Base-by-base conservation (phyloP, 2,329 filamentous ascomycete species). In the Aspergillus aculeatinus region DNA sequence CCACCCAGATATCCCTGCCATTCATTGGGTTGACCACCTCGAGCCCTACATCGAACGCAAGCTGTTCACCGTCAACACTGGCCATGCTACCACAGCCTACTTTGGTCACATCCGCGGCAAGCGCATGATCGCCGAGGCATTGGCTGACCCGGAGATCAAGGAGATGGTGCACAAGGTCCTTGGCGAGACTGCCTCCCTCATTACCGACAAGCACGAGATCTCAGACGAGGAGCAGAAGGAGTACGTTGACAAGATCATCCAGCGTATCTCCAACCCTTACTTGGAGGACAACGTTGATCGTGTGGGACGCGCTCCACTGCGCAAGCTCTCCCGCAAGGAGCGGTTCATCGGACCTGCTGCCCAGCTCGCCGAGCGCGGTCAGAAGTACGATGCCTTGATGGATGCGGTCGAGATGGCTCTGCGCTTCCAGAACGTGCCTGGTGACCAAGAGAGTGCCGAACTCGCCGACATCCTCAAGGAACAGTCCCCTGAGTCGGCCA, bases 41-140 rank as follows among this genome's bases (percentile, higher is more conserved):
- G 85, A 88, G 74, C 95, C 95, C 60, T 99, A 94, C 82, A 98
- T 99, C 72, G 95, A 99, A 87, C 93, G 95, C 78, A 99, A 99
- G 86, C 88, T 99, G 66, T 99, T 93, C 84, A 99, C 95, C 23
- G 94, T 99, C 85, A 99, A 99, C 86, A 99, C 95, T 23, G 90
- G 92, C 58, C 95, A 99, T 76, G 95, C 95, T 61, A 96, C 94
- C 7, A 93, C 93, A 21, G 94, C 95, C 61, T 98, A 98, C 85
- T 93, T 95, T 78, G 94, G 93, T 58, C 90, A 96, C 84, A 85
- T 92, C 80, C 85, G 88, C 67, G 88, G 90, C 73, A 94, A 96
- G 84, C 83, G 86, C 72, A 96, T 90, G 62, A 92, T 99, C 67
- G 91, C 95, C 74, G 94, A 98, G 70, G 89, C 93, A 9, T 85